phyloP scores from a whole-genome alignment of 2,329 filamentous ascomycete genomes.

The Pseudocercospora eumusae region DNA sequence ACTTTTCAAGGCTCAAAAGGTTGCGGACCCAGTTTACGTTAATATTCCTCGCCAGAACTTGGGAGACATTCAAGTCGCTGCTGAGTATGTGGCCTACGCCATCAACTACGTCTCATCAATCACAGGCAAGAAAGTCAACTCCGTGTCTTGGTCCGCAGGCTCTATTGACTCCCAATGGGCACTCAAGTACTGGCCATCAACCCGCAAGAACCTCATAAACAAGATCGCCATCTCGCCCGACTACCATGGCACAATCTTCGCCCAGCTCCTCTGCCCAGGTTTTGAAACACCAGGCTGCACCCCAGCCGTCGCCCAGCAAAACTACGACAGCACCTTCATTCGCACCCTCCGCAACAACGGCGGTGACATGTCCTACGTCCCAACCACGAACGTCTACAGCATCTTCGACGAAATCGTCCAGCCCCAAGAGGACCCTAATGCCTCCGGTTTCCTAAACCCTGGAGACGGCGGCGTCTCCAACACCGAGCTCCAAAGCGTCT shows the following conservation, averaged over 20 bases:
- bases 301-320: slow-evolving; percentile 52
- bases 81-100: slow-evolving; percentile 59
- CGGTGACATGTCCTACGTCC: slow-evolving; percentile 56
- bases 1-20: slow-evolving; percentile 46
- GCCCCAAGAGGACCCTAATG: slow-evolving; percentile 50
- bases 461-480: slow-evolving; percentile 53
- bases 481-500: slow-evolving; percentile 51
- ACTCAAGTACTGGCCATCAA: slow-evolving; percentile 59
- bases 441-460: slow-evolving; percentile 50
- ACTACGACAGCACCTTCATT: slow-evolving; percentile 50
- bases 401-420: slow-evolving; percentile 55
- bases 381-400: slow-evolving; percentile 57
- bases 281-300: slow-evolving; percentile 32
- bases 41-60: slow-evolving; percentile 55
- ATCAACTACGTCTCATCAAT: slow-evolving; percentile 57
- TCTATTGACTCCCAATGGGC: slow-evolving; percentile 58
- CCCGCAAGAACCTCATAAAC: slow-evolving; percentile 47
- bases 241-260: slow-evolving; percentile 52
- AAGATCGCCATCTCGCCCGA: slow-evolving; percentile 56
- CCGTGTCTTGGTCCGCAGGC: slow-evolving; percentile 60
- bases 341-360: slow-evolving; percentile 46
- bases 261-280: slow-evolving; percentile 39
- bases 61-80: slow-evolving; percentile 52
- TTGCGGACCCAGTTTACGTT: slow-evolving; percentile 56
- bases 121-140: slow-evolving; percentile 43